Percentiles rank a stretch among this genome's conserved stretches.
phyloP scores from a whole-genome alignment of 1,284 basidiomycete genomes.

The Tilletia indica region DNA sequence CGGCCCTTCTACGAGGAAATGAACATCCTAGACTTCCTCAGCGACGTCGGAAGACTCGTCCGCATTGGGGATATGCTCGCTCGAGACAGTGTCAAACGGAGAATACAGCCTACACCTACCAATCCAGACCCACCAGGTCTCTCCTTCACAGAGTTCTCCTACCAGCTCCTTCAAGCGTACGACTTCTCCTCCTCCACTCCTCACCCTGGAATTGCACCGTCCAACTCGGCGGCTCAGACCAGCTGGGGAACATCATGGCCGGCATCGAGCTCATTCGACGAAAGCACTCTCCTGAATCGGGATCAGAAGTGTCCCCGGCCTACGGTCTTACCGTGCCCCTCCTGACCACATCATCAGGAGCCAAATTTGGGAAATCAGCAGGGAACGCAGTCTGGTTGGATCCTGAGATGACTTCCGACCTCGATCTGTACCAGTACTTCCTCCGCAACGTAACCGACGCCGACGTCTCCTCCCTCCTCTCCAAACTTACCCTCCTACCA shows the following conservation, averaged over 20 bases:
- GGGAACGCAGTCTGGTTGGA: slow-evolving; percentile 85
- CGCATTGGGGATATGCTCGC: slow-evolving; percentile 86
- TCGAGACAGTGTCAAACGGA: slow-evolving; percentile 75
- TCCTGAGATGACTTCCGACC: slow-evolving; percentile 29
- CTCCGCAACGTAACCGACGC: slow-evolving; percentile 71
- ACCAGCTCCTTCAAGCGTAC: slow-evolving; percentile 94
- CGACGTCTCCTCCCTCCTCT: slow-evolving; percentile 78
- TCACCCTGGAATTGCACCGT: slow-evolving; percentile 68
- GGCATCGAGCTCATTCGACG: slow-evolving; percentile 83
- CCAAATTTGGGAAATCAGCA: slow-evolving; percentile 96
- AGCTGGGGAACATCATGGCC: slow-evolving; percentile 96
- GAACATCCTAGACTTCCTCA: slow-evolving; percentile 79
- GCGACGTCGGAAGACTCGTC: slow-evolving; percentile 74
- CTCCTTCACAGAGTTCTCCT: slow-evolving; percentile 95
- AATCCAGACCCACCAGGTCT: slow-evolving; percentile 66
- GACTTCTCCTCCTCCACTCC: slow-evolving; percentile 82
- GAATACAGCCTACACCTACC: slow-evolving; percentile 25
- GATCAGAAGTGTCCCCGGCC: slow-evolving; percentile 56
- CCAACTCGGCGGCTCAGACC: slow-evolving; percentile 93
- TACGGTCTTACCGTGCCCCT: slow-evolving; percentile 90
- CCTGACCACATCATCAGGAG: slow-evolving; percentile 81
- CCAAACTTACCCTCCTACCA: slow-evolving; percentile 78
- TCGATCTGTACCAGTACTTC: slow-evolving; percentile 72
- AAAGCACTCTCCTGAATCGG: slow-evolving; percentile 32
- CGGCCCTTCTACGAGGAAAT: slow-evolving; percentile 75